Evolutionary conservation across 1,284 basidiomycete genomes (phyloP).

Genomic region (Ustilago xerochloae): DNA sequence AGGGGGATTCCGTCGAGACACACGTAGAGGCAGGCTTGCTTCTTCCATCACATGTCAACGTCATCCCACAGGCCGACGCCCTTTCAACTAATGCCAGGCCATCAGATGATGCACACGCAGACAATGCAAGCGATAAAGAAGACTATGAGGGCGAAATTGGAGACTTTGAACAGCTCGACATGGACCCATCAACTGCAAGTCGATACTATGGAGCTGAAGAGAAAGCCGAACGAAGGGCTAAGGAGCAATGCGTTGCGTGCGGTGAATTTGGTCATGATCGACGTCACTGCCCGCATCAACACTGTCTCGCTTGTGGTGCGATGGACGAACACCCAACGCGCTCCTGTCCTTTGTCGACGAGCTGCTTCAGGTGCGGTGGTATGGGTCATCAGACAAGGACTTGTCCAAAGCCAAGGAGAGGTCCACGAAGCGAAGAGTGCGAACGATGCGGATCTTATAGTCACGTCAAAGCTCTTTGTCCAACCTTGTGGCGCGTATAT

Average conservation of each 20-base stretch:
- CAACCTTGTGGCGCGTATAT: constrained; percentile 87
- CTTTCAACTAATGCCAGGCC: neutral
- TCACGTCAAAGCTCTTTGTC: constrained; percentile 83
- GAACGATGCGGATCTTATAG: constrained; percentile 78
- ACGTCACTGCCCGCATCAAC: constrained; percentile 52
- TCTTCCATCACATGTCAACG: constrained; percentile 33
- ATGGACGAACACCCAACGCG: constrained; percentile 84
- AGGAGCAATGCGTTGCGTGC: constrained; percentile 52
- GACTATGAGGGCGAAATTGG: constrained; percentile 44
- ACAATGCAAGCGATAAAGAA: neutral
- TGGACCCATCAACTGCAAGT: constrained; percentile 37
- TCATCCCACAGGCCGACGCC: constrained; percentile 11
- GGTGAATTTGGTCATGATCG: constrained; percentile 57
- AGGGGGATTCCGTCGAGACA: constrained; percentile 15
- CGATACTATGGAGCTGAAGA: constrained; percentile 59
- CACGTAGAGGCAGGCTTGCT: constrained; percentile 37
- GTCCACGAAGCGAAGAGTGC: constrained; percentile 71
- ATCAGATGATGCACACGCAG: neutral
- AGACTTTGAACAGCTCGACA: constrained; percentile 54
- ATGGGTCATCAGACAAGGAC: constrained; percentile 81
- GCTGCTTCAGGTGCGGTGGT: constrained; percentile 86
- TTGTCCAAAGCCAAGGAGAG: constrained; percentile 73
- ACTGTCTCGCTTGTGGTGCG: constrained; percentile 89
- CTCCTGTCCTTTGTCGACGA: constrained; percentile 83
- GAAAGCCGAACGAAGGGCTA: constrained; percentile 41